phyloP scores from a whole-genome alignment of 352 stramenopile genomes.

The Phytophthora rubi region DNA sequence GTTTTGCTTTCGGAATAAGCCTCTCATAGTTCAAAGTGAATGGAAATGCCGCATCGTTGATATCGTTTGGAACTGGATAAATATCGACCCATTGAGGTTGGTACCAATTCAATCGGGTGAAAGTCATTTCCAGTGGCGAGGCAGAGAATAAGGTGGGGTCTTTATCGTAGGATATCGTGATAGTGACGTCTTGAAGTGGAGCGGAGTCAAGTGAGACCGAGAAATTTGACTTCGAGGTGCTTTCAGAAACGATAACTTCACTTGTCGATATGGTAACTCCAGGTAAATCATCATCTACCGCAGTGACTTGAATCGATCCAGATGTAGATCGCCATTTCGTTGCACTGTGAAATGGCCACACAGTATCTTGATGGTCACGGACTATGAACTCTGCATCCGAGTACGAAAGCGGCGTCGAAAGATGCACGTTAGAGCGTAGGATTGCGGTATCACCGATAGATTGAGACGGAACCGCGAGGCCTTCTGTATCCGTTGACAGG shows the following conservation, averaged over 20 bases:
- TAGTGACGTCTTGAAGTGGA: slow-evolving; percentile 49
- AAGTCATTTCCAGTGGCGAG: slow-evolving; percentile 51
- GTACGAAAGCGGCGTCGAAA: slow-evolving; percentile 46
- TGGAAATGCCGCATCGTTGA: slow-evolving; percentile 58
- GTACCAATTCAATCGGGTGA: slow-evolving; percentile 59
- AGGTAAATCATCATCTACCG: slow-evolving; percentile 74
- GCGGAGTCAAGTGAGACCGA: slow-evolving; percentile 69
- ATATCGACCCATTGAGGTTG: slow-evolving; percentile 56
- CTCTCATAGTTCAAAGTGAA: slow-evolving; percentile 61
- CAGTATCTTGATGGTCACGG: slow-evolving; percentile 18
- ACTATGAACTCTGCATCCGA: slow-evolving; percentile 51
- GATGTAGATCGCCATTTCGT: slow-evolving; percentile 41
- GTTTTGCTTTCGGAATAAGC: slow-evolving; percentile 58
- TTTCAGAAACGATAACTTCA: slow-evolving; percentile 53
- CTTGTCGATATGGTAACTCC: slow-evolving; percentile 59
- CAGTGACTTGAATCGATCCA: slow-evolving; percentile 42
- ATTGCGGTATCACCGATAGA: slow-evolving; percentile 30
- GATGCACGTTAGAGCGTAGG: slow-evolving; percentile 20
- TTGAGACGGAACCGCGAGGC: slow-evolving; percentile 41
- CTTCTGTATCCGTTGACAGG: slow-evolving; percentile 36
- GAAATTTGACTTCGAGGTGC: slow-evolving; percentile 45
- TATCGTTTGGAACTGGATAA: slow-evolving; percentile 47
- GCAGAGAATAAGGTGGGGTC: slow-evolving; percentile 47
- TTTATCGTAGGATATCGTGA: slow-evolving; percentile 54
- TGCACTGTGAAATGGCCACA: slow-evolving; percentile 52